These are phyloP conservation scores for Aleurites moluccanus DNA, from an alignment of 441 rosid genomes.

Conservation along the genomic window DNA sequence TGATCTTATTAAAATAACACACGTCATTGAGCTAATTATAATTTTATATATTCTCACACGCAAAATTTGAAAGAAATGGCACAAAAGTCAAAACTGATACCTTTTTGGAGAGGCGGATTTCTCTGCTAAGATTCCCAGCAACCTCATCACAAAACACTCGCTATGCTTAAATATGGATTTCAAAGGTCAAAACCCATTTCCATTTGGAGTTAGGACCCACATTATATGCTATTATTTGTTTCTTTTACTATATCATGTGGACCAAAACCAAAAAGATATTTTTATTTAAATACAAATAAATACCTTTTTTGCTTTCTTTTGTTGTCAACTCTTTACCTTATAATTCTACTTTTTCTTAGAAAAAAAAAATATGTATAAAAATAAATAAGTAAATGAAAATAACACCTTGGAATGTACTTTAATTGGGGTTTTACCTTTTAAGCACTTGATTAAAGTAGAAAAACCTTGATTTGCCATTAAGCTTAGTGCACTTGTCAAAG, in stretches of 20 bases:
- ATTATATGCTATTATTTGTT: neutral
- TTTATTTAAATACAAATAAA: neutral
- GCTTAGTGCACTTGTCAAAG: too few species aligned
- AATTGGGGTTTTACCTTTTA: neutral
- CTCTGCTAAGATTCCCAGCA: slow-evolving; percentile 12
- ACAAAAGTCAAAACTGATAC: slow-evolving; percentile 30
- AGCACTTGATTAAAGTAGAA: too few species aligned
- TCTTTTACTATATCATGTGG: neutral
- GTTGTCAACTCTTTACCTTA: neutral
- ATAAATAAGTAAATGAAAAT: neutral
- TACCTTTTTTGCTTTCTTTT: neutral
- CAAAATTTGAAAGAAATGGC: neutral
- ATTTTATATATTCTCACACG: neutral
- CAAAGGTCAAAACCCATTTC: neutral
- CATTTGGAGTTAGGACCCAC: neutral
- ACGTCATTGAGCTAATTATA: neutral
- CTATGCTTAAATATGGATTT: neutral
- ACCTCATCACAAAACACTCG: neutral
- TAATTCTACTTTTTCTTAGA: too few species aligned
- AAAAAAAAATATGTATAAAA: neutral
- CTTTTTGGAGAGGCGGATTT: slow-evolving; percentile 22
- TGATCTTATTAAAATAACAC: neutral
- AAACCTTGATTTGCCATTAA: too few species aligned
- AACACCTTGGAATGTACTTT: neutral
- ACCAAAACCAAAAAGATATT: neutral